phyloP scores from a whole-genome alignment of 176 grass and related monocot genomes.

The Avena atlantica region DNA sequence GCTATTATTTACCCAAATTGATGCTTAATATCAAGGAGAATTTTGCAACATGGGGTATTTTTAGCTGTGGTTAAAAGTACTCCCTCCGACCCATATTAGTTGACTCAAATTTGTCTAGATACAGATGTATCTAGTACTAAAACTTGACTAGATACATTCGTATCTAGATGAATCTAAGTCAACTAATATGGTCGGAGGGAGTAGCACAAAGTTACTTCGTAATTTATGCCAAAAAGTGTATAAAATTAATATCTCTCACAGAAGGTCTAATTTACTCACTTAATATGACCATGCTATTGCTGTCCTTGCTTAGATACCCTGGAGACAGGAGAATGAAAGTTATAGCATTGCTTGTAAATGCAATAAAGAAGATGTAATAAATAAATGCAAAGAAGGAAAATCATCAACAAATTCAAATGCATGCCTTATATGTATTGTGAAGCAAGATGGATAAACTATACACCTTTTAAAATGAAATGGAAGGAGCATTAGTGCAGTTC shows the following conservation, averaged over 20 bases:
- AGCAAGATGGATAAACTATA: background rate
- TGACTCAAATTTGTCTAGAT: too few species aligned
- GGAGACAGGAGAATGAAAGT: background rate
- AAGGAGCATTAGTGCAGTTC: background rate
- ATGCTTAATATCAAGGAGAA: background rate
- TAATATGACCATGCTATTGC: background rate
- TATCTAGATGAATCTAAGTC: too few species aligned
- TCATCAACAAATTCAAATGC: background rate
- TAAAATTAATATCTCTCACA: slow-evolving; percentile 2
- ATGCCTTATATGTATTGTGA: background rate
- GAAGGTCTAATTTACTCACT: background rate
- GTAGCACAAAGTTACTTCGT: background rate
- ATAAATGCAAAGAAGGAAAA: background rate
- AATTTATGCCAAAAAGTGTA: background rate
- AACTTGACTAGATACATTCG: too few species aligned
- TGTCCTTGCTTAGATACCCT: background rate
- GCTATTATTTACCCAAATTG: background rate
- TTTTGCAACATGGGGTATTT: background rate
- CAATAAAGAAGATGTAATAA: background rate
- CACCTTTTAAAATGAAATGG: background rate
- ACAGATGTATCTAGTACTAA: too few species aligned
- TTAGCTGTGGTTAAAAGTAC: background rate
- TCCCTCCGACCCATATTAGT: too few species aligned
- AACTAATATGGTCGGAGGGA: too few species aligned
- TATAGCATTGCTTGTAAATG: background rate